These are phyloP conservation scores for Yamadazyma pseudoaaseri DNA, from an alignment of 1,139 yeast genomes.

Conservation along the genomic window DNA sequence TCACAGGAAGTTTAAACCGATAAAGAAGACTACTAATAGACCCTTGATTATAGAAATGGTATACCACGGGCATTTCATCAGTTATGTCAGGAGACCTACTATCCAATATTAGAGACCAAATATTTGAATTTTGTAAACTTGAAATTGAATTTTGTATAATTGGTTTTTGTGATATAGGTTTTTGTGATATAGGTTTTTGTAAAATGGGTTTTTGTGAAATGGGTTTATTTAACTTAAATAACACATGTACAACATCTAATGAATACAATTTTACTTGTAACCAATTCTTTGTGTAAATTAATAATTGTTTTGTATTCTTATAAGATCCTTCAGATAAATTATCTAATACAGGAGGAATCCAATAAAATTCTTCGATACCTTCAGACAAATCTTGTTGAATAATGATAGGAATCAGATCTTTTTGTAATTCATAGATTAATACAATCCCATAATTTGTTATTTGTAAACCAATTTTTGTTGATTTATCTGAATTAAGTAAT, in stretches of 20 bases:
- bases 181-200: slow-evolving; percentile 20
- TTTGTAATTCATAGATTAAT: slow-evolving; percentile 24
- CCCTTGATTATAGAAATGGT: slow-evolving; percentile 39
- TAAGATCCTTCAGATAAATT: slow-evolving; percentile 27
- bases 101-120: slow-evolving; percentile 33
- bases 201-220: slow-evolving; percentile 13
- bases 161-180: slow-evolving; percentile 23
- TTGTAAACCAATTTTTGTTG: slow-evolving; percentile 28
- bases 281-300: slow-evolving; percentile 27
- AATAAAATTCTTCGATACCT: slow-evolving; percentile 32
- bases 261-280: slow-evolving; percentile 37
- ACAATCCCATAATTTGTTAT: slow-evolving; percentile 22
- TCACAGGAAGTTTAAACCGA: slow-evolving; percentile 20
- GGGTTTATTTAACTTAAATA: slow-evolving; percentile 31
- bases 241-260: slow-evolving; percentile 34
- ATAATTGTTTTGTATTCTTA: slow-evolving; percentile 31
- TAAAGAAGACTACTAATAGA: slow-evolving; percentile 26
- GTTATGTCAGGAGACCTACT: slow-evolving; percentile 11
- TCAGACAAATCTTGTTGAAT: slow-evolving; percentile 27
- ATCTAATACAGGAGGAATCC: slow-evolving; percentile 24
- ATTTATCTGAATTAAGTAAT: slow-evolving; percentile 10
- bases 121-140: slow-evolving; percentile 12
- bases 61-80: slow-evolving; percentile 22
- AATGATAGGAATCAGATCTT: slow-evolving; percentile 25
- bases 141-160: slow-evolving; percentile 12